Conservation (phyloP, 352 stramenopile species). For the Detonula confervacea region DNA sequence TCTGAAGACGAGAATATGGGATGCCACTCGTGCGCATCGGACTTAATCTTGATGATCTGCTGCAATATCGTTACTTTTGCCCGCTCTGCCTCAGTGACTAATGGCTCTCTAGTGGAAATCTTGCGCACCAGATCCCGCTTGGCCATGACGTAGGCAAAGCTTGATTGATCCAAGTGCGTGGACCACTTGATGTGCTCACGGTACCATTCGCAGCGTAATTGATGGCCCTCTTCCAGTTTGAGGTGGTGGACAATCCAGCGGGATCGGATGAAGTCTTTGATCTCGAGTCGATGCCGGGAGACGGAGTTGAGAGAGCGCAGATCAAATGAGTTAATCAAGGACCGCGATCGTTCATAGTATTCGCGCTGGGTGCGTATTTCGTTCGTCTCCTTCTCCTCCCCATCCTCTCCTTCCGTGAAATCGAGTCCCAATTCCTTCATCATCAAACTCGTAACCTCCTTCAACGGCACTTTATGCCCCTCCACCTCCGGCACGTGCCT, state of each 20-base stretch:
- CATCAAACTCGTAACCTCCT: conserved; percentile 67
- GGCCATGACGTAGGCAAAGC: conserved; percentile 78
- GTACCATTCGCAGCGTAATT: conserved; percentile 83
- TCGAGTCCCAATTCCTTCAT: conserved; percentile 64
- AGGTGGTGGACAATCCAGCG: conserved; percentile 80
- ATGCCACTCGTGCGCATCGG: conserved; percentile 78
- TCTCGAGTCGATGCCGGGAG: conserved; percentile 56
- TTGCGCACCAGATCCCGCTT: conserved; percentile 65
- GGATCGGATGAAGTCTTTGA: conserved; percentile 74
- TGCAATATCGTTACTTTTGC: conserved; percentile 32
- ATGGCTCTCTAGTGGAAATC: conserved; percentile 32
- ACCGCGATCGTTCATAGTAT: conserved; percentile 69
- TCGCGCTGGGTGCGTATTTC: conserved; percentile 62
- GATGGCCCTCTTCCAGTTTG: conserved; percentile 63
- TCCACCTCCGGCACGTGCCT: conserved; percentile 32
- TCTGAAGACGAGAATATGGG: conserved; percentile 50
- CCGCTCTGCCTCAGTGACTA: conserved; percentile 12
- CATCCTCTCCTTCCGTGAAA: conserved; percentile 7
- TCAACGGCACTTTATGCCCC: conserved; percentile 52
- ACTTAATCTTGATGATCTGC: conserved; percentile 37
- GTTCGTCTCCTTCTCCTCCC: conserved; percentile 49
- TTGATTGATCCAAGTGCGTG: conserved; percentile 74
- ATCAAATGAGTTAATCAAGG: conserved; percentile 69
- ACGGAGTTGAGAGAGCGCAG: conserved; percentile 57
- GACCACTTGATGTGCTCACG: conserved; percentile 72